Percentiles rank a stretch among this genome's conserved stretches.
These are phyloP conservation scores for Sanghuangporus sanghuang DNA, from an alignment of 1,284 basidiomycete genomes.

Conservation along the genomic window DNA sequence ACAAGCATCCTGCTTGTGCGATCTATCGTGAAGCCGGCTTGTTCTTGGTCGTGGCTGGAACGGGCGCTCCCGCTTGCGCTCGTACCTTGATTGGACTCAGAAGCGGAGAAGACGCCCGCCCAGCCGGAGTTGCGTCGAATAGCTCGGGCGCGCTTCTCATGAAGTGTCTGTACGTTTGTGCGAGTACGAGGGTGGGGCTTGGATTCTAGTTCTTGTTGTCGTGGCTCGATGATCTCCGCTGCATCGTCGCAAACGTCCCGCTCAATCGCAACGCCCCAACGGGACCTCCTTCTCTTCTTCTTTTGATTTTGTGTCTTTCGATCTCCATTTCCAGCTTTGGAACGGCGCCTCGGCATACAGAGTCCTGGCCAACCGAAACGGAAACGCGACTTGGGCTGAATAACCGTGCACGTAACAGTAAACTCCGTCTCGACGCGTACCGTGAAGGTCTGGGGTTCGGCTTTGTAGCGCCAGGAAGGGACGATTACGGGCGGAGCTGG, in stretches of 20 bases:
- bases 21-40: neutral
- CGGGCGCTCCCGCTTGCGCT: neutral
- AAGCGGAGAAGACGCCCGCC: neutral
- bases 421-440: slow-evolving; percentile 6
- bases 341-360: neutral
- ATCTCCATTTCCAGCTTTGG: neutral
- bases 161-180: neutral
- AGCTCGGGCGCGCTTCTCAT: neutral
- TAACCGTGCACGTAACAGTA: slow-evolving; percentile 4
- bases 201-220: neutral
- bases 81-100: neutral
- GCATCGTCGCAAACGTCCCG: neutral
- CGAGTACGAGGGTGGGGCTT: neutral
- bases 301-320: neutral
- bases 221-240: neutral
- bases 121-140: neutral
- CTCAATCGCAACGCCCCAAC: neutral
- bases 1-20: neutral
- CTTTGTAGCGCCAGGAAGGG: neutral
- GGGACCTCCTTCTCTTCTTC: neutral
- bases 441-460: slow-evolving; percentile 1
- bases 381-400: neutral
- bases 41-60: neutral
- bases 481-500: neutral
- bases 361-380: neutral